Evolutionary conservation across 2,329 filamentous ascomycete species (phyloP).

Genomic region (Aspergillus hortae): DNA sequence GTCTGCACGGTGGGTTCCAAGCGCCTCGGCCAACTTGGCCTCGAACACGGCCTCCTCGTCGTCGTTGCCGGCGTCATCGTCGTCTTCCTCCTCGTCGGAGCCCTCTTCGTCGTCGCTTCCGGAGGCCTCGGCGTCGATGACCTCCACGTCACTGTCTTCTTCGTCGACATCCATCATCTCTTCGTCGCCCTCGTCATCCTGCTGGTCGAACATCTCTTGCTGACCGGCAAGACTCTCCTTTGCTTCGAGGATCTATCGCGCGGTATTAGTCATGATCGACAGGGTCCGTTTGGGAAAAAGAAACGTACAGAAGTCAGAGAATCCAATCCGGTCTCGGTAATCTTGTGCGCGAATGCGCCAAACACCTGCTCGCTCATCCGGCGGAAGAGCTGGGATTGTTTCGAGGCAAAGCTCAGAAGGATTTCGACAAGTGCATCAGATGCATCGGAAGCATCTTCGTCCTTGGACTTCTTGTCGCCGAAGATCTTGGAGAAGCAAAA

Average conservation of each 20-base stretch:
- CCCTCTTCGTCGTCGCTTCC: constrained; percentile 25
- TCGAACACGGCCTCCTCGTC: constrained; percentile 63
- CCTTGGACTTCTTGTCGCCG: constrained; percentile 49
- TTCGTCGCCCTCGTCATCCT: constrained; percentile 55
- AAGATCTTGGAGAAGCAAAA: constrained; percentile 66
- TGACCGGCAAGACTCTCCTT: constrained; percentile 82
- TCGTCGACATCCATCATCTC: constrained; percentile 49
- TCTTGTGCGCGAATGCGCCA: constrained; percentile 69
- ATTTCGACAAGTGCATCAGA: constrained; percentile 82
- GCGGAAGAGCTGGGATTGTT: constrained; percentile 77
- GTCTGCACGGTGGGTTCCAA: constrained; percentile 63
- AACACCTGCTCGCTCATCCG: constrained; percentile 89
- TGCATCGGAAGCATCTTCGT: constrained; percentile 46
- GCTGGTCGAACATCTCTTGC: constrained; percentile 76
- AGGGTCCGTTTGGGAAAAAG: no score
- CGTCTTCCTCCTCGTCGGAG: constrained; percentile 40
- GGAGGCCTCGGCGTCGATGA: constrained; percentile 38
- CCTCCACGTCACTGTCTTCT: constrained; percentile 36
- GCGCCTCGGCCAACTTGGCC: constrained; percentile 70
- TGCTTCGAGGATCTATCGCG: constrained; percentile 63
- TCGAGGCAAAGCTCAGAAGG: constrained; percentile 81
- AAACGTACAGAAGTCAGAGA: constrained; percentile 49
- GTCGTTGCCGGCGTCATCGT: constrained; percentile 39
- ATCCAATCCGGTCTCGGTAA: constrained; percentile 70
- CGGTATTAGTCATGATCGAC: constrained; percentile 37